A percentile compares a stretch with the other conserved stretches of the same genome.
phyloP scores from a whole-genome alignment of 148 eudicot species.

The Vaccinium vitisidaea region DNA sequence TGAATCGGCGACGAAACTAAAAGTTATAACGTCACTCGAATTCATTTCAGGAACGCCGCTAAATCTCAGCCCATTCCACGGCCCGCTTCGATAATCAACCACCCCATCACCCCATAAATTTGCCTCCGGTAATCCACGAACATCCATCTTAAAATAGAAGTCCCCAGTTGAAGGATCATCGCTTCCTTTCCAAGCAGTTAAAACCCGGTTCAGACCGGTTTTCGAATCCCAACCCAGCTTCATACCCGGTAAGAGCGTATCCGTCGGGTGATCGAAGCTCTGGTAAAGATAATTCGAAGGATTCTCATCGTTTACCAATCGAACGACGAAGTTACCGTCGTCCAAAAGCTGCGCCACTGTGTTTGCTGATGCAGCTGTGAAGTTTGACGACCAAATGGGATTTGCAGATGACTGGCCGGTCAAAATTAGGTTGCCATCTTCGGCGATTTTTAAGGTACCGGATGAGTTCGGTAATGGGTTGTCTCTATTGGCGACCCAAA shows the following conservation, averaged over 20 bases:
- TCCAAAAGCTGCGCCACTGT: conserved; percentile 49
- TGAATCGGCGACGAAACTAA: conserved; percentile 22
- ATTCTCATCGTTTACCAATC: conserved; percentile 17
- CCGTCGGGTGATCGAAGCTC: conserved; percentile 66
- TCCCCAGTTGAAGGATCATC: conserved; percentile 43
- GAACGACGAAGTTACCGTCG: conserved; percentile 52
- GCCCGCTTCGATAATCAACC: conserved; percentile 54
- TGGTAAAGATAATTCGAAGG: conserved; percentile 46
- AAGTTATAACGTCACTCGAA: conserved; percentile 26
- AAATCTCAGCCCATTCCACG: conserved; percentile 81
- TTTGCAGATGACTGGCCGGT: background rate
- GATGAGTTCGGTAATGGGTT: conserved; percentile 30
- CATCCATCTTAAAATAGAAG: conserved; percentile 28
- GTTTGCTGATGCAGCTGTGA: background rate
- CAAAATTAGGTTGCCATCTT: conserved; percentile 30
- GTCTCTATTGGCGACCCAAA: conserved; percentile 56
- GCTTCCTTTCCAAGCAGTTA: conserved; percentile 39
- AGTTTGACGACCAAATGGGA: conserved; percentile 1
- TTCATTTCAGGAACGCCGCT: conserved; percentile 81
- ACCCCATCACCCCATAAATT: conserved; percentile 18
- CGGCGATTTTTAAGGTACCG: conserved; percentile 28
- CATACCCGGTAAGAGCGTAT: conserved; percentile 55
- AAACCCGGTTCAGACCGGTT: conserved; percentile 32
- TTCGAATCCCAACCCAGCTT: conserved; percentile 47
- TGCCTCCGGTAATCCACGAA: conserved; percentile 35